Evolutionary conservation across 2,329 filamentous ascomycete genomes (phyloP), one percentile per base, ranked within the genome.

Genomic region (Aspergillus uvarum): DNA sequence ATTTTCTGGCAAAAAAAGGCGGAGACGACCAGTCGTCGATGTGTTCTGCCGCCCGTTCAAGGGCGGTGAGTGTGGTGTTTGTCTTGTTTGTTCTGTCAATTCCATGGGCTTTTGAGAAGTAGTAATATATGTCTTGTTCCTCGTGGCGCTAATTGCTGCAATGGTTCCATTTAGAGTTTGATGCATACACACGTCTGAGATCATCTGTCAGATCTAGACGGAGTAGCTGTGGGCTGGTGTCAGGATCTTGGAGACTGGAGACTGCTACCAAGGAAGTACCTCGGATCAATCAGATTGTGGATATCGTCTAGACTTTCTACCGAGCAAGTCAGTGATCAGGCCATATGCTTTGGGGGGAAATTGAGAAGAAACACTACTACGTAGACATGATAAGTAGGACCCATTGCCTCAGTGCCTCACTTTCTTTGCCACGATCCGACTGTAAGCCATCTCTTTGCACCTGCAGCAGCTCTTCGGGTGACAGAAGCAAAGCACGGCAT

Each of bases 1-100:
- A 62, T 56, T 63, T 59, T 62, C 60, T 51, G 58, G 60, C 57
- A 62, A 32, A 59, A 62, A 62, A 62, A 62, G 60, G 60, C 60
- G 57, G 60, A 56, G 10, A 47, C 31, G 38, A n/a, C 8, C 16
- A 44, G 38, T 44, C 38, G 16, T 44, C 16, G n/a, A 14, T 4
- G 16, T 19, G 38, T 44, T 44, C 38, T 44, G 38, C 38, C 38
- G 38, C 14, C 14, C 38, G 16, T 12, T 5, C 6, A 2, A 19
- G 5, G 16, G 38, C 38, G 38, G 38, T 44, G 38, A 44, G 3
- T 16, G 5, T 4, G 5, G 16, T 16, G 38, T 19, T 44, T 44
- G 38, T 44, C 38, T 19, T 44, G 38, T 44, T 44, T 44, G 38
- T 44, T 19, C n/a, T 7, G 38, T 19, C 16, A 14, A 16, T 44